Evolutionary conservation across 1,139 yeast species (phyloP), one percentile per base, ranked within the genome.

Genomic region (Wickerhamiella infanticola): DNA sequence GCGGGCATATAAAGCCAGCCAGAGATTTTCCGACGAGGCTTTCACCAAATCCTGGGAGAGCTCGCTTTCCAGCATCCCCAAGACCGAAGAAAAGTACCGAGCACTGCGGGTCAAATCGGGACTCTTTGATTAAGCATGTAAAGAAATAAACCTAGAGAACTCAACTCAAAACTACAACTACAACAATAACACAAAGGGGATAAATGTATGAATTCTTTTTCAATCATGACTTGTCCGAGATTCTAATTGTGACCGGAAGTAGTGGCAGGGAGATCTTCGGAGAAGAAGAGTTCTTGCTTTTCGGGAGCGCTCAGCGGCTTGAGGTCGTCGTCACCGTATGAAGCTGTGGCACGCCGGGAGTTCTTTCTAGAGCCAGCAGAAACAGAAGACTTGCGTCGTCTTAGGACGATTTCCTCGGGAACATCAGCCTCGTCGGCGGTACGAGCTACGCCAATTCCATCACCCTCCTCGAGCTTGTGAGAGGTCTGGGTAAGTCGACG

Each of bases 21-120:
- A 70, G 41, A 75, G 76, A 58, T 88, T 88, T 58, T 79, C 90
- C 1, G 83, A 81, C 56, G 65, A 63, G n/a, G 69, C 65, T 5
- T 88, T 88, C 58, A 72, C 70, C 33, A 55, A 55, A 4, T 64
- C 68, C 33, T 86, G 96, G 95, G 63, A 66, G 39, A 57, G 65
- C 27, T 55, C 42, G 44, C 24, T 51, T 11, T 42, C 41, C 8
- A 8, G 25, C 9, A 45, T 37, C 9, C 35, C 43, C 9, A 42
- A 46, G 4, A 23, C 25, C 18, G 46, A 38, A 8, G 43, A 37
- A 5, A 35, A 45, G 39, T 46, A 24, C 37, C 36, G 37, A 31
- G 39, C 26, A 13, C 36, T 39, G 41, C 41, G 50, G 6, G 35
- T 23, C 7, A 37, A 39, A 9, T 24, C 31, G 33, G 41, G 43